Conservation (phyloP, 768 basidiomycete species). For the Paxillus involutus region DNA sequence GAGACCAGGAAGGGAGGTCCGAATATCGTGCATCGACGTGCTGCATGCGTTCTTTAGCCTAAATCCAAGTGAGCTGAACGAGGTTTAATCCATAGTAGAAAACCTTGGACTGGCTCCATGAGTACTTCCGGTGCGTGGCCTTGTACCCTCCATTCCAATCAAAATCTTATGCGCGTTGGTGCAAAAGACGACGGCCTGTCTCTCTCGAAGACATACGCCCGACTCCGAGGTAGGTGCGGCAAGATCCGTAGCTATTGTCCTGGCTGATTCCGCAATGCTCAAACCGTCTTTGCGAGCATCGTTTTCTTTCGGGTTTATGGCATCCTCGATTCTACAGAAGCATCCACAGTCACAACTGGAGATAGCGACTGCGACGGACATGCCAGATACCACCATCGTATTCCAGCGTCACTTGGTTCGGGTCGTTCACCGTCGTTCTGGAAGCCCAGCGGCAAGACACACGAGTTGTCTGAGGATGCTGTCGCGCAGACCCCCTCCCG, state of each 20-base stretch:
- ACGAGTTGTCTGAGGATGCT: too few species aligned
- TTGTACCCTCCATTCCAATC: neutral
- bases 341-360: slow-evolving; percentile 2
- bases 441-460: slow-evolving; percentile 36
- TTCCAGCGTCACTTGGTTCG: slow-evolving; percentile 56
- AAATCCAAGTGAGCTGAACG: slow-evolving; percentile 14
- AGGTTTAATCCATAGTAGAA: slow-evolving; percentile 18
- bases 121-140: slow-evolving; percentile 47
- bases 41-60: slow-evolving; percentile 16
- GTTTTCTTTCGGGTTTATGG: slow-evolving; percentile 46
- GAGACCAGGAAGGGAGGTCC: too few species aligned
- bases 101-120: slow-evolving; percentile 49
- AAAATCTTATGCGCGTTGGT: neutral
- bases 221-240: slow-evolving; percentile 51
- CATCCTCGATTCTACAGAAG: slow-evolving; percentile 51
- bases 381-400: slow-evolving; percentile 60
- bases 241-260: neutral
- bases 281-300: slow-evolving; percentile 69
- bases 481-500: too few species aligned
- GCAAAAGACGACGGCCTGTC: slow-evolving; percentile 39
- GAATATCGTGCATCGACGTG: slow-evolving; percentile 14
- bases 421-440: slow-evolving; percentile 24
- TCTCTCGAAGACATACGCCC: slow-evolving; percentile 47
- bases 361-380: slow-evolving; percentile 29
- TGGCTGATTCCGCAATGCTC: too few species aligned